phyloP scores from a whole-genome alignment of 2,329 filamentous ascomycete species.

The Paracamarosporium sp. region DNA sequence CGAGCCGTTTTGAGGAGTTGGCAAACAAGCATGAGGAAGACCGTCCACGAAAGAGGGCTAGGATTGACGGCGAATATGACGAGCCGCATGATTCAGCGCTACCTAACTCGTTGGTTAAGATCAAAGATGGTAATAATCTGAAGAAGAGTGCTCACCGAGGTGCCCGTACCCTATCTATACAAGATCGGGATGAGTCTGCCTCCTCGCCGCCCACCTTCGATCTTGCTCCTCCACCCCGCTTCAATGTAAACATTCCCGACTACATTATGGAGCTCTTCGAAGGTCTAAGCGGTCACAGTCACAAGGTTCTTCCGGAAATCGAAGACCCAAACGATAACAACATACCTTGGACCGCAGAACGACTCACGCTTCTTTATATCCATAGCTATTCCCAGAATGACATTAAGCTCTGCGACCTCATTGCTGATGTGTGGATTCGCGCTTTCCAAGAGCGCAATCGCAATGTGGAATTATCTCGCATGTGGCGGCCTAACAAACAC shows the following conservation, averaged over 20 bases:
- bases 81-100: background rate
- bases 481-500: constrained; percentile 28
- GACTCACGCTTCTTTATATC: constrained; percentile 36
- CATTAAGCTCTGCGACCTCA: constrained; percentile 35
- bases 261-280: constrained; percentile 9
- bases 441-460: constrained; percentile 30
- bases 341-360: constrained; percentile 22
- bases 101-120: background rate
- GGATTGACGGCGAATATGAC: background rate
- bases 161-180: background rate
- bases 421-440: constrained; percentile 43
- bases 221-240: background rate
- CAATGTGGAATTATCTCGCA: background rate
- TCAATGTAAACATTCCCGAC: background rate
- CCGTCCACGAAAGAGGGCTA: background rate
- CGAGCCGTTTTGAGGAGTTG: background rate
- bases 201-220: background rate
- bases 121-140: background rate
- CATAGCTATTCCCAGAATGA: constrained; percentile 19
- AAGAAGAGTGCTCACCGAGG: background rate
- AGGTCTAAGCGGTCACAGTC: constrained; percentile 5
- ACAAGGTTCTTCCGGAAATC: constrained; percentile 26
- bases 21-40: background rate
- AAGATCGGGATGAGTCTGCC: background rate
- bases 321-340: background rate